These are phyloP conservation scores for Lepiota subincarnata DNA, from an alignment of 768 basidiomycete species.

Conservation along the genomic window DNA sequence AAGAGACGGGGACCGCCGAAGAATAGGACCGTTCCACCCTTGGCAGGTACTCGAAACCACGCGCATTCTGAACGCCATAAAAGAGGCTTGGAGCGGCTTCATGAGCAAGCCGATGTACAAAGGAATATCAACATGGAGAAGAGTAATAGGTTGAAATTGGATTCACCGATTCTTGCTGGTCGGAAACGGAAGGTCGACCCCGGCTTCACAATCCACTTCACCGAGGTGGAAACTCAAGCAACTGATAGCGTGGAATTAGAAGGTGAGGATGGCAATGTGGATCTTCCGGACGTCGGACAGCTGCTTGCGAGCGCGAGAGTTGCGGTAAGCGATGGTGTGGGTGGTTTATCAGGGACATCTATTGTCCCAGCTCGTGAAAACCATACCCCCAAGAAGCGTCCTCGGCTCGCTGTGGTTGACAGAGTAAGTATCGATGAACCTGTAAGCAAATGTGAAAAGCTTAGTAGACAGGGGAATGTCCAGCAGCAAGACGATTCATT, in stretches of 20 bases:
- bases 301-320: neutral
- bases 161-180: constrained; percentile 13
- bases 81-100: constrained; percentile 38
- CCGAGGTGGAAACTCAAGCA: constrained; percentile 31
- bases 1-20: constrained; percentile 10
- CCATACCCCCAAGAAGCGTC: too few relatives aligned
- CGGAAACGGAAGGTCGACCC: constrained; percentile 27
- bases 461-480: too few relatives aligned
- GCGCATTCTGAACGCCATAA: constrained; percentile 27
- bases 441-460: too few relatives aligned
- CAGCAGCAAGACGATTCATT: too few relatives aligned
- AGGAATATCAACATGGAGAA: constrained; percentile 32
- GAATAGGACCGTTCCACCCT: neutral
- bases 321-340: too few relatives aligned
- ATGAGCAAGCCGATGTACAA: constrained; percentile 38
- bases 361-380: too few relatives aligned
- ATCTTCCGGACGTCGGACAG: constrained; percentile 33
- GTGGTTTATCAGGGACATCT: too few relatives aligned
- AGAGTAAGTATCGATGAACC: too few relatives aligned
- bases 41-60: constrained; percentile 4
- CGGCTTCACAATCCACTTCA: constrained; percentile 50
- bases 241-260: constrained; percentile 19
- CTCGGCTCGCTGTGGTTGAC: too few relatives aligned
- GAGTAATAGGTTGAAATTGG: constrained; percentile 45
- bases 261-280: constrained; percentile 34